Base-by-base conservation (phyloP, 2,329 filamentous ascomycete species). In the Sporothrix euskadiensis region DNA sequence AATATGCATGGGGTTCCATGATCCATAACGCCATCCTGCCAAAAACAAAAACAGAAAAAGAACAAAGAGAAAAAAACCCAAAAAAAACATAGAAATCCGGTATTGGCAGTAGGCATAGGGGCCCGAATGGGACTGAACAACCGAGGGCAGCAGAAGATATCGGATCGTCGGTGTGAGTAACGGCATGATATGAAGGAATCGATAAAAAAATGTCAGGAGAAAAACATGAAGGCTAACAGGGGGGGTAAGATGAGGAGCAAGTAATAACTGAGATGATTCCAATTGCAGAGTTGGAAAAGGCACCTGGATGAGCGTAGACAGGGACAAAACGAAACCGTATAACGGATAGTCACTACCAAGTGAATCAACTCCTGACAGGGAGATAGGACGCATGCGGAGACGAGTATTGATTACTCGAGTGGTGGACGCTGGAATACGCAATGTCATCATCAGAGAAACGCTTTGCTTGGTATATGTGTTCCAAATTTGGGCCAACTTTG, bases 371-470 rank as follows among this genome's bases (percentile, higher is more conserved):
- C 35, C 66, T 54, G 10, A 73, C 74, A 22, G 14, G 61, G 8
- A 75, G 59, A 65, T 65, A 75, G 2, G 69, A 32, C 22, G 71
- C 7, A 16, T 74, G 73, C 3, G 72, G 35, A 1, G 72, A 71
- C 7, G 74, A 59, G 47, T 74, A 74, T 1, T 73, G 56, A 12
- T 74, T 56, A 56, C 66, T 65, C 2, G 76, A 75, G 52, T 73
- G 76, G 22, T 66, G 65, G 12, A 76, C 66, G 4, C 39, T 71
- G 0, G 76, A 74, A 61, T 76, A 78, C 5, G 63, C 22, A 14
- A 78, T 54, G 32, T 78, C 77, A 8, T 77, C 74, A 2, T 71
- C n/a, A 0, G 74, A 76, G 57, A 74, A 78, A 4, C 73, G 75
- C 66, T 77, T 79, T 26, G 73, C 56, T 32, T 75, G 71, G 44